phyloP scores from a whole-genome alignment of 352 stramenopile species.

The Phytophthora cryptogea region DNA sequence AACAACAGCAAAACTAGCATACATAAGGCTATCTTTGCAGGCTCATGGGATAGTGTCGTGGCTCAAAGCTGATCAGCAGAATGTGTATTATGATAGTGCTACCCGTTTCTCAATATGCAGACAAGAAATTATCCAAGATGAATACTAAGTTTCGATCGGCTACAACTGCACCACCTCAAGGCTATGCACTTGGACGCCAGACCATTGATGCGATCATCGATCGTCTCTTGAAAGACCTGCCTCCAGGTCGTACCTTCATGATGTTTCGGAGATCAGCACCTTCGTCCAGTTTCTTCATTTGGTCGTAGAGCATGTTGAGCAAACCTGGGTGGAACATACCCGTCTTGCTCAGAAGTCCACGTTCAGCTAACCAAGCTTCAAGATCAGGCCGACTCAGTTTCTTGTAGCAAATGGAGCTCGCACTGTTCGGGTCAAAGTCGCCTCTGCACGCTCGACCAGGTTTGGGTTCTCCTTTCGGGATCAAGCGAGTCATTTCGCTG shows the following conservation, averaged over 20 bases:
- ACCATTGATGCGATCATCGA: slow-evolving; percentile 21
- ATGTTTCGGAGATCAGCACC: slow-evolving; percentile 9
- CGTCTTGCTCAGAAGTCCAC: slow-evolving; percentile 8
- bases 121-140: background rate
- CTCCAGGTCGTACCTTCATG: slow-evolving; percentile 13
- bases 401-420: slow-evolving; percentile 21
- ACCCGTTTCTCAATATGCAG: background rate
- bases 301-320: slow-evolving; percentile 17
- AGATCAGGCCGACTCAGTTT: slow-evolving; percentile 13
- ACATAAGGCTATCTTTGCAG: no score
- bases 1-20: no score
- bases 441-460: slow-evolving; percentile 9
- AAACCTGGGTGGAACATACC: slow-evolving; percentile 21
- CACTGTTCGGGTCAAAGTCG: slow-evolving; percentile 24
- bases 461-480: slow-evolving; percentile 12
- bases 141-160: background rate
- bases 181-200: slow-evolving; percentile 12
- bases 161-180: background rate
- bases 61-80: background rate
- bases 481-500: slow-evolving; percentile 29
- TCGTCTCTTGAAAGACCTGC: slow-evolving; percentile 14
- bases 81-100: background rate
- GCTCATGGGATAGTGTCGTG: background rate
- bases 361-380: slow-evolving; percentile 11
- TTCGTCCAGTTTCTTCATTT: slow-evolving; percentile 19